Evolutionary conservation across 331 rosid genomes (phyloP).

Genomic region (Saraca asoca): DNA sequence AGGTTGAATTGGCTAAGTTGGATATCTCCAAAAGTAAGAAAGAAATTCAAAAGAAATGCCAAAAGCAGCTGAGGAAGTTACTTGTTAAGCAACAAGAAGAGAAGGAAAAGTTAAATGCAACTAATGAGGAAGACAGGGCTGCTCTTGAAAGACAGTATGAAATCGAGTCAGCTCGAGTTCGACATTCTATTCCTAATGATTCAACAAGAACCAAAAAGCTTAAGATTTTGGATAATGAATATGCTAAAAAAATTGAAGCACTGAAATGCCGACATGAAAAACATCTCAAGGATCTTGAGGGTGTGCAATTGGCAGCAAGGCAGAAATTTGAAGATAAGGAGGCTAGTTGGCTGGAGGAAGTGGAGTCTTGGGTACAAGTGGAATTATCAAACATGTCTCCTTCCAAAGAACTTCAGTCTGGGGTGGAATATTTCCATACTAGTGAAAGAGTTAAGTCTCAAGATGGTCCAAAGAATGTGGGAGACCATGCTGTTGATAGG

Average conservation of each 20-base stretch:
- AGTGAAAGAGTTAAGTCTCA: slow-evolving; percentile 33
- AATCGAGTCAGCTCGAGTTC: slow-evolving; percentile 42
- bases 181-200: slow-evolving; percentile 46
- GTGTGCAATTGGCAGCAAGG: slow-evolving; percentile 42
- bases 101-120: slow-evolving; percentile 35
- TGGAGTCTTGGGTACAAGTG: slow-evolving; percentile 56
- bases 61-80: slow-evolving; percentile 48
- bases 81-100: slow-evolving; percentile 50
- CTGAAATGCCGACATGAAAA: slow-evolving; percentile 39
- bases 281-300: slow-evolving; percentile 49
- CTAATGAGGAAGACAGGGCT: slow-evolving; percentile 38
- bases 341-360: slow-evolving; percentile 50
- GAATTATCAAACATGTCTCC: slow-evolving; percentile 47
- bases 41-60: slow-evolving; percentile 54
- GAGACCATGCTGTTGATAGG: slow-evolving; percentile 34
- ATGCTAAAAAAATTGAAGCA: slow-evolving; percentile 40
- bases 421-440: slow-evolving; percentile 38
- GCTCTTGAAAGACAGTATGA: slow-evolving; percentile 38
- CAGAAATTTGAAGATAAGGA: slow-evolving; percentile 38
- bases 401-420: slow-evolving; percentile 32
- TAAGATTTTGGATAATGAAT: slow-evolving; percentile 43
- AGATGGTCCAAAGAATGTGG: slow-evolving; percentile 22
- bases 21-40: slow-evolving; percentile 59
- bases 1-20: slow-evolving; percentile 38
- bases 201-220: slow-evolving; percentile 45